A percentile compares a stretch with the other conserved stretches of the same genome.
phyloP scores from a whole-genome alignment of 306 rosid species.

The Morella rubra region DNA sequence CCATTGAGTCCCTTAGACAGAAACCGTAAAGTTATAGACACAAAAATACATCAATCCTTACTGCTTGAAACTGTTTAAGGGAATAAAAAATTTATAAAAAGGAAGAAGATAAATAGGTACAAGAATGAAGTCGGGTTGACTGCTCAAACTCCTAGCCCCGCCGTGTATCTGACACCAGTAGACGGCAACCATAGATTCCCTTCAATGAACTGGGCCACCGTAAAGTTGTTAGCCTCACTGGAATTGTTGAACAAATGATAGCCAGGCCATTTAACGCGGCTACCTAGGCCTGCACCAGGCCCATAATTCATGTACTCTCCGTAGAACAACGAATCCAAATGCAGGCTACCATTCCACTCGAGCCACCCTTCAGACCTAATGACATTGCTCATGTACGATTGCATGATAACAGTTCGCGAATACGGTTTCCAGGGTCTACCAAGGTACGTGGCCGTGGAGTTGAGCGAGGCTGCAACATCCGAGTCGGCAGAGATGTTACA shows the following conservation, averaged over 20 bases:
- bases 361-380: slow-evolving; percentile 80
- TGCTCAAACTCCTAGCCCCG: slow-evolving; percentile 41
- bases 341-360: slow-evolving; percentile 61
- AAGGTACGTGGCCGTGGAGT: slow-evolving; percentile 47
- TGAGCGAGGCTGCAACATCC: slow-evolving; percentile 36
- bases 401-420: slow-evolving; percentile 71
- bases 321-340: slow-evolving; percentile 58
- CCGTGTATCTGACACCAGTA: slow-evolving; percentile 61
- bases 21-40: neutral
- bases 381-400: slow-evolving; percentile 43
- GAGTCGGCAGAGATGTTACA: slow-evolving; percentile 69
- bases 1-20: too few relatives aligned
- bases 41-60: neutral
- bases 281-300: slow-evolving; percentile 42
- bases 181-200: slow-evolving; percentile 81
- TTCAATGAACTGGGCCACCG: slow-evolving; percentile 61
- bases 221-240: slow-evolving; percentile 40
- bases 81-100: neutral
- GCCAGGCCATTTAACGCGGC: slow-evolving; percentile 72
- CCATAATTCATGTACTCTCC: slow-evolving; percentile 75
- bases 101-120: neutral
- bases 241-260: slow-evolving; percentile 51
- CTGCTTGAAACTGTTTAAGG: neutral
- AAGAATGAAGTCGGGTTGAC: neutral
- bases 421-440: slow-evolving; percentile 88